phyloP scores from a whole-genome alignment of 2,329 filamentous ascomycete species.

The Phoma herbarum region DNA sequence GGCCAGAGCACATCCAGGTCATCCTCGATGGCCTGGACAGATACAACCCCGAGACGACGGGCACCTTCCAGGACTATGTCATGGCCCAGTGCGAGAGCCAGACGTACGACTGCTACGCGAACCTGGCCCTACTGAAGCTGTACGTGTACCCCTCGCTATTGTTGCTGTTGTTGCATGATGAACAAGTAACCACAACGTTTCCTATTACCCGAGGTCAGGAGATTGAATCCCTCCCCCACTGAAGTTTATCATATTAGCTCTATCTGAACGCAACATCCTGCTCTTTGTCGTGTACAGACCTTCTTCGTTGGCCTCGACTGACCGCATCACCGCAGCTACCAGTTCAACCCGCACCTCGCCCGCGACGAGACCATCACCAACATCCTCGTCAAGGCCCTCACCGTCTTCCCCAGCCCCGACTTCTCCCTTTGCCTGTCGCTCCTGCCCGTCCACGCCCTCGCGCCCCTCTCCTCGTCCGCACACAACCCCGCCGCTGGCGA shows the following conservation, averaged over 20 bases:
- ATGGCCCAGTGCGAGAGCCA: constrained; percentile 93
- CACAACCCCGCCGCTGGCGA: constrained; percentile 67
- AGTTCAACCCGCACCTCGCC: constrained; percentile 98
- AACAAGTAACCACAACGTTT: constrained; percentile 83
- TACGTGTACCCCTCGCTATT: constrained; percentile 64
- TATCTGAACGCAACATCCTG: constrained; percentile 67
- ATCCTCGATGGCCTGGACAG: constrained; percentile 98
- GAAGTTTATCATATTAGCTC: constrained; percentile 77
- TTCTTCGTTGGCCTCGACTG: constrained; percentile 18
- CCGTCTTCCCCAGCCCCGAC: constrained; percentile 94
- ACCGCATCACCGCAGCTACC: constrained; percentile 73
- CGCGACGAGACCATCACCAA: constrained; percentile 98
- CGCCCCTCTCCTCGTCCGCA: constrained; percentile 61
- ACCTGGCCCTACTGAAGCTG: constrained; percentile 95
- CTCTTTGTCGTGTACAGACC: constrained; percentile 6
- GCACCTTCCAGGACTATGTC: constrained; percentile 93
- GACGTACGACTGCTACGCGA: constrained; percentile 95
- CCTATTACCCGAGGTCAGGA: constrained; percentile 91
- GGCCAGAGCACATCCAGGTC: constrained; percentile 88
- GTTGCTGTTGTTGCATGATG: constrained; percentile 67
- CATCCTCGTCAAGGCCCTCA: constrained; percentile 97
- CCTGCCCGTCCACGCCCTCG: constrained; percentile 83
- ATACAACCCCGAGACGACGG: constrained; percentile 97
- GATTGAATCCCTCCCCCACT: constrained; percentile 67
- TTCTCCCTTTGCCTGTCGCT: constrained; percentile 95